phyloP scores from a whole-genome alignment of 140 eudicot genomes.

The Cichorium intybus region DNA sequence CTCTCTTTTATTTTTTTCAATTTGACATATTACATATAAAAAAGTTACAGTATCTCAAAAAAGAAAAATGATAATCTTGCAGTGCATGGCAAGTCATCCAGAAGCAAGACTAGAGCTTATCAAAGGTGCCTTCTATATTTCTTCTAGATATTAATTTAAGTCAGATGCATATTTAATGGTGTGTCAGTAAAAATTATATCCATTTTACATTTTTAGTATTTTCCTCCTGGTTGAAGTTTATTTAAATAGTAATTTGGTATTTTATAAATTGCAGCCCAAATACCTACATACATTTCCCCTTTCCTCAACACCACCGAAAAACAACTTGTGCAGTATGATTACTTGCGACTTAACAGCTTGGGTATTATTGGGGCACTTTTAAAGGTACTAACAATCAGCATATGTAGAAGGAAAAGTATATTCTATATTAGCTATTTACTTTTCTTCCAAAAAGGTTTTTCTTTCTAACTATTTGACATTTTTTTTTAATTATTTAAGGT shows the following conservation, averaged over 20 bases:
- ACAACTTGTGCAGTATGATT: conserved; percentile 1
- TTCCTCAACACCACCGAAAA: background rate
- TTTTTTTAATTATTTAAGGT: no score
- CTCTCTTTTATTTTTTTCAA: no score
- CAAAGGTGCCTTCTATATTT: conserved; percentile 8
- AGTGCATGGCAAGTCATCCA: conserved; percentile 32
- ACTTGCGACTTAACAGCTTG: conserved; percentile 19
- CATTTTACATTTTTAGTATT: no score
- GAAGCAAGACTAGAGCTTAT: conserved; percentile 14
- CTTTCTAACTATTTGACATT: no score
- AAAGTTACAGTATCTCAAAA: no score
- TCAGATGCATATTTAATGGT: no score
- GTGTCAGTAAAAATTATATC: no score
- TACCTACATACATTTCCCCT: conserved; percentile 26
- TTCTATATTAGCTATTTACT: no score
- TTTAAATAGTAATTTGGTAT: background rate
- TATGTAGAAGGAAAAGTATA: no score
- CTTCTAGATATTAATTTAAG: background rate
- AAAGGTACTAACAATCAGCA: conserved; percentile 17
- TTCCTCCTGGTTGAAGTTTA: no score
- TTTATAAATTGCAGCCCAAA: conserved; percentile 20
- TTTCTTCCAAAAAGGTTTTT: no score
- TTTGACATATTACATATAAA: no score
- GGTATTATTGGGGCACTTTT: conserved; percentile 24
- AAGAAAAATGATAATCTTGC: background rate